These are phyloP conservation scores for Heteromeles arbutifolia DNA, from an alignment of 306 rosid species.

Conservation along the genomic window DNA sequence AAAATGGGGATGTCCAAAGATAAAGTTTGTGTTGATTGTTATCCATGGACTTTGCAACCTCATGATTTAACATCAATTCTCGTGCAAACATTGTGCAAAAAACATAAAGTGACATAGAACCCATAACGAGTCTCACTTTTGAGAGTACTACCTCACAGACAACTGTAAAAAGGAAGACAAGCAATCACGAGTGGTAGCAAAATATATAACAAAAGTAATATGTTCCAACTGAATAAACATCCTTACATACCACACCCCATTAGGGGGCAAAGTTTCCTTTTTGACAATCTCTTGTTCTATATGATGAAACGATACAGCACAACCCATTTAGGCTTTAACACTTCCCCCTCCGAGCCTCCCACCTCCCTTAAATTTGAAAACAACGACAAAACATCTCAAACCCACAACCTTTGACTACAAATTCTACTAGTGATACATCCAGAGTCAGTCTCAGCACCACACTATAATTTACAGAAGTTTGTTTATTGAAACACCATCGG, in stretches of 20 bases:
- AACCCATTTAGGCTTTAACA: background rate
- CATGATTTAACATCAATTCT: no score
- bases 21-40: no score
- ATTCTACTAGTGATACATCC: conserved; percentile 4
- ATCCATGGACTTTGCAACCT: no score
- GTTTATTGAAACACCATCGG: conserved; percentile 28
- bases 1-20: no score
- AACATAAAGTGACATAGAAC: fast-evolving
- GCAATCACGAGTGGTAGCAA: background rate
- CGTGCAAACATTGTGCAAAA: fast-evolving
- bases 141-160: no score
- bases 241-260: background rate
- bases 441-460: conserved; percentile 18
- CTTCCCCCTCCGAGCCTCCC: background rate
- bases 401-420: conserved; percentile 9
- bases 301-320: background rate
- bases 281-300: background rate
- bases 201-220: background rate
- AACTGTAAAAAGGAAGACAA: background rate
- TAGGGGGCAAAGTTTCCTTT: background rate
- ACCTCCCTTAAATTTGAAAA: background rate
- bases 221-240: background rate
- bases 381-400: background rate
- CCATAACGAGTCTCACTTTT: no score
- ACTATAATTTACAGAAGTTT: conserved; percentile 29